Base-by-base conservation (phyloP, 768 basidiomycete species). In the Tulasnella sp. region DNA sequence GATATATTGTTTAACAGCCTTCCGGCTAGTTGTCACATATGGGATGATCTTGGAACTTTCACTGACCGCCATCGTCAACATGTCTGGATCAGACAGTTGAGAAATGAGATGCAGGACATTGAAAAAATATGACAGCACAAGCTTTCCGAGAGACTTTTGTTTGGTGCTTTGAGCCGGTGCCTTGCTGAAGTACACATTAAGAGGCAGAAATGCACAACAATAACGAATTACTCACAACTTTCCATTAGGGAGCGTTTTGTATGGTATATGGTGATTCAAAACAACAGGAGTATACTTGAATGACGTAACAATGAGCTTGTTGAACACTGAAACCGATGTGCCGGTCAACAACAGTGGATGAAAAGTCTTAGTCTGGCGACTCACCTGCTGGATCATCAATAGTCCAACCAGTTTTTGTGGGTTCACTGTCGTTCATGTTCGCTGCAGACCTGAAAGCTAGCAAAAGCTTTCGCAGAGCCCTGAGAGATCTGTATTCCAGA, bases 41-140 rank as follows among this genome's bases (percentile, higher is more conserved):
- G 95, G 93, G 4, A 96, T 67, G 24, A 98, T 70, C 65, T 91
- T 95, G 0, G 83, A 77, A 53, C 82, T 89, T 66, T 96, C 93
- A 2, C 72, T 70, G 48, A 96, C 68, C 1, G 87, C 83, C 12
- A 88, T 71, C 5, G 78, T 72, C 27, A 83, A 66, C 57, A 73
- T 70, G 22, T 81, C 76, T 53, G 71, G 66, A 60, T 87, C 76
- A 45, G 80, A 66, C 1, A 91, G 70, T 53, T 92, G 82, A 3
- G 77, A 74, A 51, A 92, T 71, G 37, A 96, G 64, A 57, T 85
- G 79, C 16, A 89, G 72, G 52, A 87, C 67, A 60, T 92, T 95
- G 65, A 83, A 77, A 63, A 96, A 91, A 67, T 87, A 89, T 2
- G 90, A 88, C 15, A 89, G 69, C 52, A 92, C 78, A 37, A 93